Conservation (phyloP, 1,284 basidiomycete species). For the Coniferiporia sulphurascens region DNA sequence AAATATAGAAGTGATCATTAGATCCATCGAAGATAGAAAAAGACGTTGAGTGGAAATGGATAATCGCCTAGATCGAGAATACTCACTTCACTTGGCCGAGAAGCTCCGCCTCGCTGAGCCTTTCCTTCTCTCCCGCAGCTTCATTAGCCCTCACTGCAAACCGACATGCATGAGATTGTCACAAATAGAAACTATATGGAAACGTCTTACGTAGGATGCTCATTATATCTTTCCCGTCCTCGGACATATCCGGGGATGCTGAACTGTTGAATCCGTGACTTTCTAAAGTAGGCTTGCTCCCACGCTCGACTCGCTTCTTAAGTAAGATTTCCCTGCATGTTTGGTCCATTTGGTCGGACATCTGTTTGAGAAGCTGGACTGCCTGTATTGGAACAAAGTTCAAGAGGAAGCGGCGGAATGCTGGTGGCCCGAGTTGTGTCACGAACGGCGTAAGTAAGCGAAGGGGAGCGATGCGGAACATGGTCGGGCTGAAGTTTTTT, state of each 20-base stretch:
- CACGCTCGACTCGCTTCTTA: conserved; percentile 24
- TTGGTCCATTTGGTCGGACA: conserved; percentile 44
- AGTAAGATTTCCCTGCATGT: conserved; percentile 38
- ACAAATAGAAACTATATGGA: not conserved
- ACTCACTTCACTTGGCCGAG: conserved; percentile 45
- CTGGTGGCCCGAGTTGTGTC: conserved; percentile 36
- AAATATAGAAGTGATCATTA: not conserved
- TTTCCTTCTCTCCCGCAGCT: conserved; percentile 28
- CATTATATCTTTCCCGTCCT: conserved; percentile 41
- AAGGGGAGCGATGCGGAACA: conserved; percentile 40
- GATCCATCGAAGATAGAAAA: not conserved
- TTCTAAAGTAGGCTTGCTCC: not conserved
- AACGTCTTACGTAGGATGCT: conserved; percentile 40
- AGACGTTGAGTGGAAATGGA: not conserved
- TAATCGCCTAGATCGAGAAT: not conserved
- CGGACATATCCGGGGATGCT: conserved; percentile 22
- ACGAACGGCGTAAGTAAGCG: conserved; percentile 46
- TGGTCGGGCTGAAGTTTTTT: conserved; percentile 34
- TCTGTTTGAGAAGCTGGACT: conserved; percentile 40
- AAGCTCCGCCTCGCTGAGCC: conserved; percentile 37
- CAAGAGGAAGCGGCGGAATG: conserved; percentile 41
- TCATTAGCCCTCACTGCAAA: conserved; percentile 37
- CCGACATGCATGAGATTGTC: not conserved
- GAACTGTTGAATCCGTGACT: not conserved
- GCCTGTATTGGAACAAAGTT: conserved; percentile 38